Percentiles rank a stretch among this genome's conserved stretches.
Conservation (phyloP, 2,329 filamentous ascomycete genomes). For the Stachybotrys echinatus region DNA sequence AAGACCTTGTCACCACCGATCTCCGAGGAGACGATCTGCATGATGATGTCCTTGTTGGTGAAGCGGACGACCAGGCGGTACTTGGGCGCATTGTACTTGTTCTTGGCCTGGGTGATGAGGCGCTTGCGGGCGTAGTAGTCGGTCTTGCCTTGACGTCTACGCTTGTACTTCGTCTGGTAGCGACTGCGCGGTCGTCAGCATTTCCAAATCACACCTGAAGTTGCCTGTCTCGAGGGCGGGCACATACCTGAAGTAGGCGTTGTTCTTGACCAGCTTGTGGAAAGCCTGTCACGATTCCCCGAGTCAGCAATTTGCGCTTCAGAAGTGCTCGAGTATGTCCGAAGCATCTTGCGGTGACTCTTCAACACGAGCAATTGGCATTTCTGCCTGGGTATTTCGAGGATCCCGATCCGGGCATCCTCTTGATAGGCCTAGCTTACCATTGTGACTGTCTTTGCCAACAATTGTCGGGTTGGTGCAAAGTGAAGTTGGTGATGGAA, state of each 20-base stretch:
- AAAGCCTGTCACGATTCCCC: constrained; percentile 66
- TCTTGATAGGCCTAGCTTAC: constrained; percentile 52
- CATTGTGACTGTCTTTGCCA: constrained; percentile 59
- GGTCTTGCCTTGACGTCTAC: constrained; percentile 93
- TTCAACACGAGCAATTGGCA: constrained; percentile 37
- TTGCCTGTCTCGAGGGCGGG: not conserved
- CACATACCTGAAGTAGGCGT: constrained; percentile 91
- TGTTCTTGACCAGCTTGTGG: constrained; percentile 96
- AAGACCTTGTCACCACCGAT: constrained; percentile 98
- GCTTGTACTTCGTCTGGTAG: constrained; percentile 99
- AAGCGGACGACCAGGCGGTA: constrained; percentile 99
- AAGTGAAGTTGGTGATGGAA: constrained; percentile 27
- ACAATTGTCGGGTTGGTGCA: constrained; percentile 32
- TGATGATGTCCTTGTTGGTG: constrained; percentile 99
- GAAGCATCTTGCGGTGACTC: constrained; percentile 99
- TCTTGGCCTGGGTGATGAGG: constrained; percentile 99
- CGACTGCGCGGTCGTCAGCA: constrained; percentile 54
- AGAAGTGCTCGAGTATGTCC: constrained; percentile 63
- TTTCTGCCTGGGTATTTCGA: constrained; percentile 35
- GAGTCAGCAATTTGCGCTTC: constrained; percentile 99
- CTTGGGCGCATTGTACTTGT: constrained; percentile 99
- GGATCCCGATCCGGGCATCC: constrained; percentile 9
- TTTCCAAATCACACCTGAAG: not conserved
- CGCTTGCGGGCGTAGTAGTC: constrained; percentile 99
- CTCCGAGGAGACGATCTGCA: constrained; percentile 95